phyloP scores from a whole-genome alignment of 177 flowering plant genomes.

The Vitis hybrid region DNA sequence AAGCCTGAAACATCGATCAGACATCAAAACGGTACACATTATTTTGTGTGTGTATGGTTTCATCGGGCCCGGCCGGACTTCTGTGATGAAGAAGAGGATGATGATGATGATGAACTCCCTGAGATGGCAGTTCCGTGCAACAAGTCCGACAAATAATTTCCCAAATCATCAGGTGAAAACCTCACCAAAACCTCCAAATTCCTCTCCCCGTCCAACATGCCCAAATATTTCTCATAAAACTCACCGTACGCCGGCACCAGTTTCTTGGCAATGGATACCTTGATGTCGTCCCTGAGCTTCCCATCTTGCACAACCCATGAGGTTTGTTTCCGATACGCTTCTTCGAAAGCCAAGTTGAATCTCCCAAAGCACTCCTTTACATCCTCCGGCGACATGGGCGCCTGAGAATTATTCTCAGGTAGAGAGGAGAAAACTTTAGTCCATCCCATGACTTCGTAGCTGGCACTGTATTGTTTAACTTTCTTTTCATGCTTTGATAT shows the following conservation, averaged over 20 bases:
- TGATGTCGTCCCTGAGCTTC: slow-evolving; percentile 36
- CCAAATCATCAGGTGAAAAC: slow-evolving; percentile 35
- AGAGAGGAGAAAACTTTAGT: slow-evolving; percentile 23
- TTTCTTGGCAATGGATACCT: slow-evolving; percentile 29
- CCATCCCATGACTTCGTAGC: slow-evolving; percentile 34
- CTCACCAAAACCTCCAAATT: slow-evolving; percentile 19
- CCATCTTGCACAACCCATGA: slow-evolving; percentile 35
- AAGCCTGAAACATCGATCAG: too few species aligned
- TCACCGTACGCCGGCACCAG: slow-evolving; percentile 32
- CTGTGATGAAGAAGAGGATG: slow-evolving; percentile 9
- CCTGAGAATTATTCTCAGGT: slow-evolving; percentile 4
- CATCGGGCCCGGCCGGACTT: too few species aligned
- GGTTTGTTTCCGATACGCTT: slow-evolving; percentile 36
- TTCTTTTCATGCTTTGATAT: slow-evolving; percentile 23
- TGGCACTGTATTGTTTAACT: slow-evolving; percentile 22
- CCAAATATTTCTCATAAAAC: slow-evolving; percentile 22
- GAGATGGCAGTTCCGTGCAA: slow-evolving; percentile 21
- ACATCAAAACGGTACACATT: too few species aligned
- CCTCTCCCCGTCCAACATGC: slow-evolving; percentile 17
- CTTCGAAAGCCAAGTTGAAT: slow-evolving; percentile 36
- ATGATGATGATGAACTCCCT: neutral
- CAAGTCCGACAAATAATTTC: slow-evolving; percentile 33
- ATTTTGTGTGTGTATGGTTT: too few species aligned
- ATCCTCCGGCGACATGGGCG: slow-evolving; percentile 15
- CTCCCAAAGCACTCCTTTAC: slow-evolving; percentile 24